Percentiles rank a stretch among this genome's conserved stretches.
Evolutionary conservation across 2,329 filamentous ascomycete genomes (phyloP).

Genomic region (Xylaria sp.): DNA sequence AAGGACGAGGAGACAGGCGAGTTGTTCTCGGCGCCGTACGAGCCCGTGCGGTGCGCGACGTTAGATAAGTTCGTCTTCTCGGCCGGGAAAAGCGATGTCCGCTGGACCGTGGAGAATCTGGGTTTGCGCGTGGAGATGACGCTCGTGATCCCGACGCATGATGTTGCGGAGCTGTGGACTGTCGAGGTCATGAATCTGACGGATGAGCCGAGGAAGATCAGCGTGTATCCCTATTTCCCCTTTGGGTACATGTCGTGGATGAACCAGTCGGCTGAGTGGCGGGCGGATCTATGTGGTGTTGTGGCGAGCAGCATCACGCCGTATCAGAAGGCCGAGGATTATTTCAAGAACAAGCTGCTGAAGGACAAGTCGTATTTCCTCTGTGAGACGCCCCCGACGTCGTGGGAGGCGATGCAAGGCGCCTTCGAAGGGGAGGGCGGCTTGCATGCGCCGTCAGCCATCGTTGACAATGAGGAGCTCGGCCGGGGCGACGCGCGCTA

Average conservation of each 20-base stretch:
- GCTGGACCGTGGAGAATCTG: slow-evolving; percentile 63
- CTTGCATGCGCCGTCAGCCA: slow-evolving; percentile 61
- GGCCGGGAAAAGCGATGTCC: slow-evolving; percentile 64
- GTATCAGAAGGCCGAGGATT: slow-evolving; percentile 67
- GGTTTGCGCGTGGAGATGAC: slow-evolving; percentile 64
- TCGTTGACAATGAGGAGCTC: slow-evolving; percentile 52
- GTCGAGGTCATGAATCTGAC: slow-evolving; percentile 63
- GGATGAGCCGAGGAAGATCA: slow-evolving; percentile 57
- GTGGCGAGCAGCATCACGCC: slow-evolving; percentile 65
- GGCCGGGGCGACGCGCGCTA: slow-evolving; percentile 63
- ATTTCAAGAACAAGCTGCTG: slow-evolving; percentile 66
- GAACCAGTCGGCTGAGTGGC: slow-evolving; percentile 67
- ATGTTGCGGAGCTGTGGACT: slow-evolving; percentile 67
- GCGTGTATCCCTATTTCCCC: slow-evolving; percentile 67
- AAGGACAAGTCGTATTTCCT: slow-evolving; percentile 69
- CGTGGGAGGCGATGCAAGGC: slow-evolving; percentile 64
- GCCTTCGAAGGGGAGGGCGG: slow-evolving; percentile 67
- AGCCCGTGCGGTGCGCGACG: slow-evolving; percentile 60
- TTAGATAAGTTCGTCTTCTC: slow-evolving; percentile 64
- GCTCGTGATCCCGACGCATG: slow-evolving; percentile 62
- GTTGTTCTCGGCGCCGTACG: slow-evolving; percentile 66
- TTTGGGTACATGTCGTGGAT: slow-evolving; percentile 72
- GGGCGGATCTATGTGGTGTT: slow-evolving; percentile 59
- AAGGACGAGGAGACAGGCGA: slow-evolving; percentile 62
- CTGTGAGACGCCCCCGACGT: slow-evolving; percentile 61